Evolutionary conservation across 2,329 filamentous ascomycete species (phyloP), one percentile per base, ranked within the genome.

Genomic region (Macrophomina phaseolina): DNA sequence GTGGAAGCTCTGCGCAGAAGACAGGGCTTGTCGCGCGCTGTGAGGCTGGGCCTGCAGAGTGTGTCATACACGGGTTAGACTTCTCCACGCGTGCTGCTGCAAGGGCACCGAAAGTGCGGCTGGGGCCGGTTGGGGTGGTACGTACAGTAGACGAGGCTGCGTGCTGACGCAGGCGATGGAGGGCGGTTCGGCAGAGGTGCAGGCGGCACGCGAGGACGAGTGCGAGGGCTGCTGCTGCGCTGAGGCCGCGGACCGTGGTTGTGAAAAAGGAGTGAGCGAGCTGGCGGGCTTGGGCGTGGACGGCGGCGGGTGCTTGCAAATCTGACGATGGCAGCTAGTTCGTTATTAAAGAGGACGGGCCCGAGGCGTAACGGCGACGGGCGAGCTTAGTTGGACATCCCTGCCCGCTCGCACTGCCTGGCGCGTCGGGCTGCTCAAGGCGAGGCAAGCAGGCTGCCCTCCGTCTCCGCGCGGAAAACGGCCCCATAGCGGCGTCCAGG

Each of bases 11-110:
- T 55, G 52, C 52, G 52, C 52, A 55, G 34, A 55, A 55, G 46
- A 51, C 45, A 64, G 56, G 49, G 65, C 61, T 56, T 67, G 66
- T 51, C 46, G 45, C 64, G 45, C 64, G 49, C 51, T 51, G 60
- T 62, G 64, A 52, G 64, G 52, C 64, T 61, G 66, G 66, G 65
- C 61, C 62, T 64, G 60, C 66, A 65, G 62, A 51, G 56, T 67
- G 62, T 48, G 53, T 60, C 62, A 64, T 46, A 66, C 40, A 55
- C 36, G 32, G 65, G 65, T 67, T 63, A 67, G 65, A 61, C 66
- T 46, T 67, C 62, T 60, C 66, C 60, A 67, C 51, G 60, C 66
- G 48, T 38, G 30, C 48, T 42, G 36, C 49, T 45, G 42, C 52
- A 36, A 34, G 56, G 58, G 65, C 48, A 63, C 36, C 48, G 30